These are phyloP conservation scores for Blechomonas ayalai DNA, from an alignment of 208 protist genomes.

Conservation along the genomic window DNA sequence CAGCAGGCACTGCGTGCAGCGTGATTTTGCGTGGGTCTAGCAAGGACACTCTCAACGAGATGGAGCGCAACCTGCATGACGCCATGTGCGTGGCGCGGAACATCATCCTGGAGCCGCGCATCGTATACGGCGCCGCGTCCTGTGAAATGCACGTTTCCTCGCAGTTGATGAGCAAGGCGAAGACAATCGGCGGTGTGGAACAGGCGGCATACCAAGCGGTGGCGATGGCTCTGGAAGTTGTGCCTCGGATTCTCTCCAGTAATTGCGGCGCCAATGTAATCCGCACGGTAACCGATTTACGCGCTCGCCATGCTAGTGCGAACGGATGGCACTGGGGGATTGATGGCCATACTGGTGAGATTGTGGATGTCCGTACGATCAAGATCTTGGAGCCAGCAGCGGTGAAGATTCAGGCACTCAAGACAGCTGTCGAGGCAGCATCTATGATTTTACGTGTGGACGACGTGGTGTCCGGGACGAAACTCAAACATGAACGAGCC, in stretches of 20 bases:
- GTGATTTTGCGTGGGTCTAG: constrained; percentile 98
- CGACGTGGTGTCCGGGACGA: constrained; percentile 97
- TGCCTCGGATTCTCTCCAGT: constrained; percentile 97
- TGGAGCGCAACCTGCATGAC: constrained; percentile 98
- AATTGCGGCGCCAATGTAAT: constrained; percentile 99
- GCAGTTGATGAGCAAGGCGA: constrained; percentile 90
- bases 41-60: constrained; percentile 99
- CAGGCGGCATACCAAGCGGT: constrained; percentile 97
- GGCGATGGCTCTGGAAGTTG: constrained; percentile 92
- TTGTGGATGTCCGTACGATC: constrained; percentile 94
- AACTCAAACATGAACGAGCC: constrained; percentile 59
- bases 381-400: constrained; percentile 97
- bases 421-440: constrained; percentile 97
- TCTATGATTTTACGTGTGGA: constrained; percentile 99
- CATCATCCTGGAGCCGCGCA: constrained; percentile 95
- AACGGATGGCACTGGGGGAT: constrained; percentile 94
- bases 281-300: constrained; percentile 96
- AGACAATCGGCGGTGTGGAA: constrained; percentile 93
- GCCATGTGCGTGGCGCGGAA: constrained; percentile 99
- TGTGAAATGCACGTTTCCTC: constrained; percentile 96
- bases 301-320: constrained; percentile 88
- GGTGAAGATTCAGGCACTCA: constrained; percentile 98
- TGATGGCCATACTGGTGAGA: constrained; percentile 93
- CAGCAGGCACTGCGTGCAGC: constrained; percentile 97
- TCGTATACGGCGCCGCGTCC: constrained; percentile 98